These are phyloP conservation scores for Sporothrix protearum DNA, from an alignment of 2,329 filamentous ascomycete genomes.

Conservation along the genomic window DNA sequence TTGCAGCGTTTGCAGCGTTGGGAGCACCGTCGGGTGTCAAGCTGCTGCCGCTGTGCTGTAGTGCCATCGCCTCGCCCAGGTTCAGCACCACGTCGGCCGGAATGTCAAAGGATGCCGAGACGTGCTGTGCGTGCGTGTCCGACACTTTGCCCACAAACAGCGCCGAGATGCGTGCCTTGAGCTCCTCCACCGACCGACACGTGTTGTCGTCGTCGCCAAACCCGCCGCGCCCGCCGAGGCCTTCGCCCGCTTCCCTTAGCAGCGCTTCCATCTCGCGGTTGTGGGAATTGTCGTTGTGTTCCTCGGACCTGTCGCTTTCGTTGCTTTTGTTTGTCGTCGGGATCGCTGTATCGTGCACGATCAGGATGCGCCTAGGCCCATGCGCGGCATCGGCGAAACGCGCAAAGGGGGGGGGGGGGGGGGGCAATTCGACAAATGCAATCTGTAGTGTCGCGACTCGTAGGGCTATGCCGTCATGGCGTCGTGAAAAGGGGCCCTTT, in stretches of 20 bases:
- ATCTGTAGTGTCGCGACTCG: not conserved
- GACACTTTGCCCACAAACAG: constrained; percentile 44
- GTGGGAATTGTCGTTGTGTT: not conserved
- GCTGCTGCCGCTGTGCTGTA: not conserved
- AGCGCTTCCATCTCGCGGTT: constrained; percentile 34
- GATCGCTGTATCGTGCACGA: not conserved
- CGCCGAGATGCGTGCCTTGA: constrained; percentile 45
- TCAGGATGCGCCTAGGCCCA: not conserved
- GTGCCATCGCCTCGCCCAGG: not conserved
- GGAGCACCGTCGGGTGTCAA: constrained; percentile 28
- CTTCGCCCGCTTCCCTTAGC: constrained; percentile 30
- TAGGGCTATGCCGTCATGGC: not conserved
- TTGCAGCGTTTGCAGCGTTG: too few species aligned
- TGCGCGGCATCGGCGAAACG: not conserved
- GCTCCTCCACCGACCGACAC: constrained; percentile 44
- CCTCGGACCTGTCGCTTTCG: too few species aligned
- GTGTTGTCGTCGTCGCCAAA: constrained; percentile 28
- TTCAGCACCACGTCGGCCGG: constrained; percentile 44
- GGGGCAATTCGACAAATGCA: not conserved
- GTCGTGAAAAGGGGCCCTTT: not conserved
- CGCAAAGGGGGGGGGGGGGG: not conserved
- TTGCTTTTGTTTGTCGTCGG: not conserved
- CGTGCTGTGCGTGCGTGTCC: constrained; percentile 49
- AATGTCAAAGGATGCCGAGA: constrained; percentile 48
- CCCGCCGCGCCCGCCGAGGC: constrained; percentile 25